Conservation (phyloP, 73 alveolate genomes). For the Uronychia setigera region DNA sequence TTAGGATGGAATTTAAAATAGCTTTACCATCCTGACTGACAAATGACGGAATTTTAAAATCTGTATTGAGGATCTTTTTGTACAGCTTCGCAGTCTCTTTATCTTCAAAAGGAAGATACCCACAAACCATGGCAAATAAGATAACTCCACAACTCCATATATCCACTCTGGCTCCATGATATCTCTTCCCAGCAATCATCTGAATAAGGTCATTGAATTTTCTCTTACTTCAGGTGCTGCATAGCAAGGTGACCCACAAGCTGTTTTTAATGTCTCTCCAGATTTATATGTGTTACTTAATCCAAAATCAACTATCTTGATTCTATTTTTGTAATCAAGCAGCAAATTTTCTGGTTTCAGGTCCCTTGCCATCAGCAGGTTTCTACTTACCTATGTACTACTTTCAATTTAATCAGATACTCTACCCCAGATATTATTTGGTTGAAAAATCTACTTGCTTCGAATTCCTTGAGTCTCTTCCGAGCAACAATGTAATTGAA, state of each 20-base stretch:
- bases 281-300: slow-evolving; percentile 56
- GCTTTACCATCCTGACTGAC: slow-evolving; percentile 64
- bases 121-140: slow-evolving; percentile 71
- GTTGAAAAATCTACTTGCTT: slow-evolving; percentile 74
- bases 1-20: slow-evolving; percentile 71
- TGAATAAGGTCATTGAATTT: neutral
- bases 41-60: slow-evolving; percentile 63
- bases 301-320: slow-evolving; percentile 73
- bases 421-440: slow-evolving; percentile 82
- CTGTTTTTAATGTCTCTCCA: slow-evolving; percentile 64
- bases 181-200: slow-evolving; percentile 65
- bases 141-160: slow-evolving; percentile 62
- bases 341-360: slow-evolving; percentile 69
- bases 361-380: slow-evolving; percentile 38
- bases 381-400: slow-evolving; percentile 41
- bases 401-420: slow-evolving; percentile 65
- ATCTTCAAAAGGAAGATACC: slow-evolving; percentile 76
- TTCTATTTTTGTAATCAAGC: slow-evolving; percentile 45
- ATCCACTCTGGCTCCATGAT: slow-evolving; percentile 51
- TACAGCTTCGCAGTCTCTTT: slow-evolving; percentile 69
- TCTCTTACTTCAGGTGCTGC: slow-evolving; percentile 76
- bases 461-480: slow-evolving; percentile 71
- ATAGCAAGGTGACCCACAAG: slow-evolving; percentile 86
- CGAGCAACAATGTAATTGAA: slow-evolving; percentile 74
- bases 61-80: slow-evolving; percentile 65